These are phyloP conservation scores for Mucor circinelloides DNA, from an alignment of 371 early-diverging fungal species.

Conservation along the genomic window DNA sequence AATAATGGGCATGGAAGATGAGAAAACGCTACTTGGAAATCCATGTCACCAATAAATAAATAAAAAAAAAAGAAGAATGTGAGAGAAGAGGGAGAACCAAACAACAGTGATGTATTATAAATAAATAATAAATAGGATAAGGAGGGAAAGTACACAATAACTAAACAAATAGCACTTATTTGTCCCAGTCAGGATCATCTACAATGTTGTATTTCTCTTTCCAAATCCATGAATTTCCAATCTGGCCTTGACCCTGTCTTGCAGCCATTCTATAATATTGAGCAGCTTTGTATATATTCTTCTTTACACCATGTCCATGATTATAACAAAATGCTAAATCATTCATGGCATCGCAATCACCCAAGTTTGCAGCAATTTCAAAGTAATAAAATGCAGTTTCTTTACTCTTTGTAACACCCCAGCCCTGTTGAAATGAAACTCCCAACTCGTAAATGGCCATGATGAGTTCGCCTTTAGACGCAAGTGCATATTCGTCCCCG, in stretches of 20 bases:
- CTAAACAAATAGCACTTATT: neutral
- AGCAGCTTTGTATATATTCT: conserved; percentile 77
- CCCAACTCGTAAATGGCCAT: conserved; percentile 88
- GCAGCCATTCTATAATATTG: conserved; percentile 84
- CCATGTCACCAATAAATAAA: neutral
- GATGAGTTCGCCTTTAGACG: conserved; percentile 63
- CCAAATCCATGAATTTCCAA: conserved; percentile 83
- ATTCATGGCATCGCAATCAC: conserved; percentile 82
- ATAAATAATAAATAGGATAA: neutral
- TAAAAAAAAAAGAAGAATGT: too few species aligned
- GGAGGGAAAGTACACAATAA: neutral
- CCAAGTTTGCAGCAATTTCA: conserved; percentile 84
- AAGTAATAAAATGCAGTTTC: conserved; percentile 87
- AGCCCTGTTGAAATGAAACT: conserved; percentile 83
- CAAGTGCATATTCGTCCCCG: conserved; percentile 21
- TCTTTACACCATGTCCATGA: conserved; percentile 79
- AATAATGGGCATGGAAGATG: neutral
- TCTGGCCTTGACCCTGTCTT: conserved; percentile 75
- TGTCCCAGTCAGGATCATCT: neutral
- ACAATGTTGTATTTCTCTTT: conserved; percentile 43
- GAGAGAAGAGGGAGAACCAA: neutral
- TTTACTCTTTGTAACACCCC: conserved; percentile 83
- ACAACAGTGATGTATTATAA: neutral
- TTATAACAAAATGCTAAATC: conserved; percentile 78
- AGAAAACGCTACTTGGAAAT: neutral